Evolutionary conservation across 1,284 basidiomycete species (phyloP), one percentile per base, ranked within the genome.

Genomic region (Ustilago esculenta): DNA sequence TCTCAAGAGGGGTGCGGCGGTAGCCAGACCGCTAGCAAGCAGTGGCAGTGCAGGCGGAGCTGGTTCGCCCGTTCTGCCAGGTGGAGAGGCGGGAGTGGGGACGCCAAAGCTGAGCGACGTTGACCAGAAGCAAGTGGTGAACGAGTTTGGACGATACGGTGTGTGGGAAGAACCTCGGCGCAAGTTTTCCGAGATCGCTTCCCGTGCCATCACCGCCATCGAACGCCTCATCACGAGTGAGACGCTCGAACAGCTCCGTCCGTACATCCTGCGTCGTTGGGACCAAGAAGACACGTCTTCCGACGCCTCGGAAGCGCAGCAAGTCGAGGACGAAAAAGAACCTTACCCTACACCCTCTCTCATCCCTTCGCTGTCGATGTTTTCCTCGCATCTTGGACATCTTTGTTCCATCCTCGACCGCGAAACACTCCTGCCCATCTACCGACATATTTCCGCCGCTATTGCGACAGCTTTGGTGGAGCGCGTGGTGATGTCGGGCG

Each of bases 401-500:
- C 49, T 80, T 12, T 47, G 68, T 18, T 50, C 64, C 5, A 53
- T 75, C 4, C 55, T 80, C n/a, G 69, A 75, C 0, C 42, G 66
- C 3, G 40, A 45, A 12, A 58, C 57, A 17, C 41, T 65, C 25
- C 41, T 75, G 1, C 70, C 72, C 9, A 44, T 79, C 30, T 80
- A 81, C 46, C 58, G 79, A 0, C 53, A 58, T 15, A 51, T 80
- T 14, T 53, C 75, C 0, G 3, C 29, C 0, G 25, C 51, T 0
- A 46, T 80, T 5, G 36, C 58, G 5, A 35, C 39, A 1, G 57
- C 57, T 2, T 37, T 81, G 5, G 72, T 81, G 2, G 75, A 79
- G n/a, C 50, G 74, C 2, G 67, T 81, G 2, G 46, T 81, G 24
- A 76, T 80, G 58, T 45, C 73, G 0, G 74, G 68, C 9, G 69